phyloP scores from a whole-genome alignment of 345 rosid genomes.

The Abelmoschus esculentus region DNA sequence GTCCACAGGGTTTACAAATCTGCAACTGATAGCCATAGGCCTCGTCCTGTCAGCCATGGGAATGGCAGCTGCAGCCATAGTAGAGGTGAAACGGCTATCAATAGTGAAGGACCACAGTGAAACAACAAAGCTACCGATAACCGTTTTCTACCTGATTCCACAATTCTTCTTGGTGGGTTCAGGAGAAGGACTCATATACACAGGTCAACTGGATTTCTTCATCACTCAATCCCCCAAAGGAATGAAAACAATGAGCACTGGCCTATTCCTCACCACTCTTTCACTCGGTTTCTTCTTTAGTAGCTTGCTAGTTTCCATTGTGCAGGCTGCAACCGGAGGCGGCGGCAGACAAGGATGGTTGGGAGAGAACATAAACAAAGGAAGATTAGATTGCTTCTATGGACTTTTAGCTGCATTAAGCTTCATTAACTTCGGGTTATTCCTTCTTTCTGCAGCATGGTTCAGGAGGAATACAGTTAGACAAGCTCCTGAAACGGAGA shows the following conservation, averaged over 20 bases:
- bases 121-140: slow-evolving; percentile 26
- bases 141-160: slow-evolving; percentile 49
- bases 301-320: slow-evolving; percentile 45
- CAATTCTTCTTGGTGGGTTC: slow-evolving; percentile 52
- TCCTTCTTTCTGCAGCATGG: slow-evolving; percentile 37
- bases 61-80: slow-evolving; percentile 46
- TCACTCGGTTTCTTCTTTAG: slow-evolving; percentile 57
- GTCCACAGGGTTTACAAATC: slow-evolving; percentile 44
- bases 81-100: slow-evolving; percentile 38
- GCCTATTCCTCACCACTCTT: slow-evolving; percentile 59
- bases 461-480: slow-evolving; percentile 28
- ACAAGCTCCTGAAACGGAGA: slow-evolving; percentile 18
- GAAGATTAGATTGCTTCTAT: slow-evolving; percentile 57
- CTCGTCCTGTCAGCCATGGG: slow-evolving; percentile 39
- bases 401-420: slow-evolving; percentile 41
- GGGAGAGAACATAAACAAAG: slow-evolving; percentile 42
- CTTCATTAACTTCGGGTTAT: slow-evolving; percentile 34
- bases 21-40: slow-evolving; percentile 46
- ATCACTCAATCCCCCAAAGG: slow-evolving; percentile 58
- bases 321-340: slow-evolving; percentile 31
- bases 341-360: slow-evolving; percentile 43
- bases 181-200: slow-evolving; percentile 60
- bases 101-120: slow-evolving; percentile 25
- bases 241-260: slow-evolving; percentile 71
- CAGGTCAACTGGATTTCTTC: slow-evolving; percentile 70